These are phyloP conservation scores for Naganishia sp. DNA, from an alignment of 1,284 basidiomycete species.

Conservation along the genomic window DNA sequence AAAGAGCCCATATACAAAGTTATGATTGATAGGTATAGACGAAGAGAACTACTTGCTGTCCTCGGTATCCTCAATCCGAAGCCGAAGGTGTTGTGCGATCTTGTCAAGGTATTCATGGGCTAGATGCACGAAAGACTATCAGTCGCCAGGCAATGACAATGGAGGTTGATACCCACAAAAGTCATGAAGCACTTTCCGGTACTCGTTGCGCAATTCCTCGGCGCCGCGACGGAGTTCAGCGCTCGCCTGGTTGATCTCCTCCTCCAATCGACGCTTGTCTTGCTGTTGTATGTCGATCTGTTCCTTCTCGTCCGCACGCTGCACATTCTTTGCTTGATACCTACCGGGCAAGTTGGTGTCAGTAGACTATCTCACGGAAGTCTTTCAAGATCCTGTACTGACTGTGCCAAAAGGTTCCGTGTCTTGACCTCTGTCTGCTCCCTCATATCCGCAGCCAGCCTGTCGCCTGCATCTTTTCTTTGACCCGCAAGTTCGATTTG, in stretches of 20 bases:
- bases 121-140: background rate
- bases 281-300: conserved; percentile 26
- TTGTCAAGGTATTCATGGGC: conserved; percentile 24
- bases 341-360: background rate
- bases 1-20: conserved; percentile 1
- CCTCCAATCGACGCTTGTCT: conserved; percentile 22
- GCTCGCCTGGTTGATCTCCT: conserved; percentile 24
- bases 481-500: conserved; percentile 74
- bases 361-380: background rate
- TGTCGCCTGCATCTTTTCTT: conserved; percentile 71
- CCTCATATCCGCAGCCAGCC: conserved; percentile 72
- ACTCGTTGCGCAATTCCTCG: conserved; percentile 22
- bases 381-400: background rate
- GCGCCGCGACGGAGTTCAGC: conserved; percentile 20
- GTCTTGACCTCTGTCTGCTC: conserved; percentile 63
- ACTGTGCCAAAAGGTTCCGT: conserved; percentile 22
- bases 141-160: background rate
- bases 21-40: background rate
- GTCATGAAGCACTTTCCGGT: conserved; percentile 22
- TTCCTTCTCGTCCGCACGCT: conserved; percentile 24
- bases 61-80: conserved; percentile 14
- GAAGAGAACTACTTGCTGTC: conserved; percentile 9
- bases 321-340: conserved; percentile 23
- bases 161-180: conserved; percentile 10
- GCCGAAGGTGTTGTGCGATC: conserved; percentile 22